phyloP scores from a whole-genome alignment of 139 green algal species.

The Micromonas commoda region DNA sequence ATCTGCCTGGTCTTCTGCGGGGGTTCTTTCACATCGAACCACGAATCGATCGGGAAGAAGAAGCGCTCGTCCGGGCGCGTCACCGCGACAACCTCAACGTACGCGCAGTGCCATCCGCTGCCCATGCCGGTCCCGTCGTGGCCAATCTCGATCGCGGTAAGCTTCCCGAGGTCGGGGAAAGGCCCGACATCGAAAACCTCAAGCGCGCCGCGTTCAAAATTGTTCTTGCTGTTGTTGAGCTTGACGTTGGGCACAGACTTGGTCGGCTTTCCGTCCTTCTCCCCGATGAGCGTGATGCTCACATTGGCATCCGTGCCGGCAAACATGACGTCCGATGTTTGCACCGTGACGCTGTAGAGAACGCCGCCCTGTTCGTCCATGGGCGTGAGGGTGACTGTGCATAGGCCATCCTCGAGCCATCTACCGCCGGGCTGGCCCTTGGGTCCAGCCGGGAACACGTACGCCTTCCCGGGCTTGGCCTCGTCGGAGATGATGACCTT shows the following conservation, averaged over 20 bases:
- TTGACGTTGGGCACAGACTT: not conserved
- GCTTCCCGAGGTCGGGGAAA: conserved; percentile 40
- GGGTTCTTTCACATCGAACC: conserved; percentile 15
- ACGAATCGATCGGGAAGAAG: conserved; percentile 17
- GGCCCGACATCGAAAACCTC: conserved; percentile 8
- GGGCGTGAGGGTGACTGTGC: not conserved
- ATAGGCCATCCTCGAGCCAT: conserved; percentile 10
- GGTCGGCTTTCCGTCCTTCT: conserved; percentile 10
- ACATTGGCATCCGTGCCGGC: conserved; percentile 54
- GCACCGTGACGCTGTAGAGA: conserved; percentile 31
- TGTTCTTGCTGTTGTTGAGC: conserved; percentile 39
- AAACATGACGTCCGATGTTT: conserved; percentile 49
- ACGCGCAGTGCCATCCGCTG: conserved; percentile 54
- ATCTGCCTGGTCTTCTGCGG: conserved; percentile 19
- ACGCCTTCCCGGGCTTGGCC: conserved; percentile 4
- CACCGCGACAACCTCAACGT: conserved; percentile 51
- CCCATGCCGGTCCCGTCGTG: conserved; percentile 49
- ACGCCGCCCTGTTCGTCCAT: not conserved
- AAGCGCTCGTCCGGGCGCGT: not conserved
- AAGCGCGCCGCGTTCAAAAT: conserved; percentile 38
- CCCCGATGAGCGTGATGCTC: conserved; percentile 37
- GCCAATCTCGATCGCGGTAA: conserved; percentile 50
- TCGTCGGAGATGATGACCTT: conserved; percentile 40
- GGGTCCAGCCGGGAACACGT: conserved; percentile 10
- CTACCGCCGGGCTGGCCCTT: not conserved